These are phyloP conservation scores for Hericium rajendrae DNA, from an alignment of 768 basidiomycete genomes.

Conservation along the genomic window DNA sequence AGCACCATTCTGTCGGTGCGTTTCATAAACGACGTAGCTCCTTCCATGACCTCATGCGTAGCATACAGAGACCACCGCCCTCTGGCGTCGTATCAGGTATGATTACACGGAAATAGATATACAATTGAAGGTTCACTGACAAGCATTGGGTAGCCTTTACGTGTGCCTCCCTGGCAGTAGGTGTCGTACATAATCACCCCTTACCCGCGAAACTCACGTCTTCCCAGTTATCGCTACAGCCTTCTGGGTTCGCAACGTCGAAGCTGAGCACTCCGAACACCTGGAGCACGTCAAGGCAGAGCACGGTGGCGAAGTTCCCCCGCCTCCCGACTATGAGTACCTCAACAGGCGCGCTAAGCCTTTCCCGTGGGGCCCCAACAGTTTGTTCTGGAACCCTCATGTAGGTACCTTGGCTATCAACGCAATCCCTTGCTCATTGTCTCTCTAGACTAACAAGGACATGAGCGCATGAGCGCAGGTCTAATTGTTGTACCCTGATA, in stretches of 20 bases:
- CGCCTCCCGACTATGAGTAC: slow-evolving; percentile 64
- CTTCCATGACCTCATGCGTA: slow-evolving; percentile 9
- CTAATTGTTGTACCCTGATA: slow-evolving; percentile 12
- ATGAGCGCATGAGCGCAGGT: slow-evolving; percentile 34
- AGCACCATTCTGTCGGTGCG: slow-evolving; percentile 58
- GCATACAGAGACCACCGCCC: slow-evolving; percentile 54
- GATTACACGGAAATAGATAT: slow-evolving; percentile 11
- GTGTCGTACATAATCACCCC: slow-evolving; percentile 20
- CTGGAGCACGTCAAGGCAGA: slow-evolving; percentile 59
- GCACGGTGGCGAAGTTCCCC: slow-evolving; percentile 64
- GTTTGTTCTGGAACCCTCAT: slow-evolving; percentile 71
- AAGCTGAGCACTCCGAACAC: slow-evolving; percentile 62
- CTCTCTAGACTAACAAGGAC: slow-evolving; percentile 53
- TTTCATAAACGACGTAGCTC: neutral
- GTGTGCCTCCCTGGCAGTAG: slow-evolving; percentile 68
- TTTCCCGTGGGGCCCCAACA: slow-evolving; percentile 81
- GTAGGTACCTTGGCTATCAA: slow-evolving; percentile 29
- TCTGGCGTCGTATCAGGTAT: slow-evolving; percentile 86
- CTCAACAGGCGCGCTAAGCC: slow-evolving; percentile 70
- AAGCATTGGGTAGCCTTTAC: slow-evolving; percentile 42
- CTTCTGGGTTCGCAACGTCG: slow-evolving; percentile 42
- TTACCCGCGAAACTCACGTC: neutral
- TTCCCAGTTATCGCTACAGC: slow-evolving; percentile 18
- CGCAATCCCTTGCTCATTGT: neutral
- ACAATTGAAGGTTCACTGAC: neutral